phyloP scores from a whole-genome alignment of 2,329 filamentous ascomycete species.

The Sclerotinia minor region DNA sequence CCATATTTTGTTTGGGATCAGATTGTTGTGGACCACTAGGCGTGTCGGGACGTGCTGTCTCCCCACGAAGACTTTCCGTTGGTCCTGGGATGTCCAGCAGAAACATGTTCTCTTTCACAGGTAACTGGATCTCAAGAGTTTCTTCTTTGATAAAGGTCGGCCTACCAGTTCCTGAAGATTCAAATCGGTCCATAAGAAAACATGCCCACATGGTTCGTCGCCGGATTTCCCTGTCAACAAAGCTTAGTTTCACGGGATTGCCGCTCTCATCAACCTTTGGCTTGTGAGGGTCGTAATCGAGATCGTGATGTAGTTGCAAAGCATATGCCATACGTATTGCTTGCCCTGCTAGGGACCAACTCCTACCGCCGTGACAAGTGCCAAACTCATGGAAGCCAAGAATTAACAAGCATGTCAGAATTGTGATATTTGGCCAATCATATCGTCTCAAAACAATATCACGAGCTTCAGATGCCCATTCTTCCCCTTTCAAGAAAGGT shows the following conservation, averaged over 20 bases:
- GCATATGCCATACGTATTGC: slow-evolving; percentile 97
- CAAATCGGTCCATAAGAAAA: slow-evolving; percentile 96
- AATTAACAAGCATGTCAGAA: slow-evolving; percentile 84
- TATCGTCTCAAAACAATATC: slow-evolving; percentile 85
- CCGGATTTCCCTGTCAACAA: slow-evolving; percentile 90
- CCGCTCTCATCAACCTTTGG: slow-evolving; percentile 45
- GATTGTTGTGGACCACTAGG: slow-evolving; percentile 63
- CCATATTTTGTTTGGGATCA: slow-evolving; percentile 82
- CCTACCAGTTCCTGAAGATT: slow-evolving; percentile 89
- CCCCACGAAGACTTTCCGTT: slow-evolving; percentile 79
- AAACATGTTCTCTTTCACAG: slow-evolving; percentile 86
- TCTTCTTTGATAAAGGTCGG: slow-evolving; percentile 91
- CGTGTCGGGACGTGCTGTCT: slow-evolving; percentile 61
- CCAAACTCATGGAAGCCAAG: slow-evolving; percentile 94
- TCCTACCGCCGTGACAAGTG: slow-evolving; percentile 91
- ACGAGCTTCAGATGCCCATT: slow-evolving; percentile 85
- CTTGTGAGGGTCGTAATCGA: slow-evolving; percentile 76
- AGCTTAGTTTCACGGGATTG: slow-evolving; percentile 69
- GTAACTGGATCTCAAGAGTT: slow-evolving; percentile 83
- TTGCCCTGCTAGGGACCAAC: slow-evolving; percentile 94
- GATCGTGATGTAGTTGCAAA: slow-evolving; percentile 86
- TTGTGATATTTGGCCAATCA: slow-evolving; percentile 94
- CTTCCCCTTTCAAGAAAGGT: slow-evolving; percentile 83
- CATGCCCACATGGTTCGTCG: slow-evolving; percentile 97
- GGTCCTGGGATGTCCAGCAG: slow-evolving; percentile 86